Base-by-base conservation (phyloP, 2,329 filamentous ascomycete genomes). In the Cytospora leucostoma region DNA sequence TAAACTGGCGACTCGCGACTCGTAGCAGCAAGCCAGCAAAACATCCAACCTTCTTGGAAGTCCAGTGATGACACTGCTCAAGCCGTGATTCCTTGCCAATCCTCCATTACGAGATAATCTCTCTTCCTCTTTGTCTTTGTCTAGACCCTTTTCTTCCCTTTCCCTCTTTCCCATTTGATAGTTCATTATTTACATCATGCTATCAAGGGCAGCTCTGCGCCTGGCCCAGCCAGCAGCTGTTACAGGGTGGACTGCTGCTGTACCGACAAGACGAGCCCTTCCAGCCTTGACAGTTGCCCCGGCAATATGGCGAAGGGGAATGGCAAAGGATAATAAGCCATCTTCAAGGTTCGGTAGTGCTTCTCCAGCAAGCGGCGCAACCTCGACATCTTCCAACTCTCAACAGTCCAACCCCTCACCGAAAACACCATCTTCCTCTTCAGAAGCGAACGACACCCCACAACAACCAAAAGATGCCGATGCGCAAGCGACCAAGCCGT, bases 291-390 rank as follows among this genome's bases (percentile, higher is more conserved):
- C 61, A 67, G 67, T 72, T 38, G 70, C 68, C 7, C 70, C 77
- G 34, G 70, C 73, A 66, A 68, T 76, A 75, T 81, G 78, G 79
- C 71, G 66, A 64, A 75, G 79, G 64, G 76, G 76, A 32, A 77
- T 82, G 76, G 78, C 79, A 49, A 74, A 77, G 35, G 71, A 76
- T 65, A 76, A 76, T 64, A 71, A 71, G 38, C 66, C 68, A 57
- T 66, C 61, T 35, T 64, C 67, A 3, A 66, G 71, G 56, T 73
- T 71, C 60, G 17, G 66, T 56, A 62, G 64, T 65, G 68, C 65
- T 27, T 47, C 66, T 27, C 27, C 27, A 27, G 27, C 27, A 38
- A 62, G 59, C 33, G 21, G 44, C 44, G 49, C 57, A 60, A 58
- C 59, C 13, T 10, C 55, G 7, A 61, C 27, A 21, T n/a, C 62